Conservation (phyloP, 1,139 yeast genomes). For the Yamadazyma triangularis region DNA sequence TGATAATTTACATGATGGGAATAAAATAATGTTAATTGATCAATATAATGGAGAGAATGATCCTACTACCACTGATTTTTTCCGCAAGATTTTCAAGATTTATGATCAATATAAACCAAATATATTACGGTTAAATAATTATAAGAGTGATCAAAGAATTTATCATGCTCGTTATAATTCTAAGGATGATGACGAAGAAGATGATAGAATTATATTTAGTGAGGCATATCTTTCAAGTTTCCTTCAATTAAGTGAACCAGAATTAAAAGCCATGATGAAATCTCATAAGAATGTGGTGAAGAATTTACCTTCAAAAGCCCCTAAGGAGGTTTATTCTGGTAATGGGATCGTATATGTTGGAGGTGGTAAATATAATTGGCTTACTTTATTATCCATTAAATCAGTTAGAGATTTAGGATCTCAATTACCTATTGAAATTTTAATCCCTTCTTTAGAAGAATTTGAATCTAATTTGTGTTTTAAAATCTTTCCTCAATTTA, state of each 20-base stretch:
- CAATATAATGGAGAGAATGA: conserved; percentile 5
- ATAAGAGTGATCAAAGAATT: conserved; percentile 35
- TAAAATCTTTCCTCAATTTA: conserved; percentile 56
- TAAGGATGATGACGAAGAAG: conserved; percentile 17
- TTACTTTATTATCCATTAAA: conserved; percentile 61
- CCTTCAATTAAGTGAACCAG: conserved; percentile 46
- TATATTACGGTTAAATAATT: conserved; percentile 27
- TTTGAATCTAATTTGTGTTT: conserved; percentile 68
- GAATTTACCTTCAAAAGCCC: conserved; percentile 40
- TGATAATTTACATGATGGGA: conserved; percentile 4
- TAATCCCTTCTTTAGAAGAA: conserved; percentile 66
- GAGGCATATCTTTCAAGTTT: conserved; percentile 51
- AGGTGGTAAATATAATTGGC: conserved; percentile 64
- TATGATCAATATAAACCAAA: conserved; percentile 36
- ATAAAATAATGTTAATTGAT: conserved; percentile 7
- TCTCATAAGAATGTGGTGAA: conserved; percentile 54
- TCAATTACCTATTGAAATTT: conserved; percentile 68
- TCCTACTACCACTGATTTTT: conserved; percentile 17
- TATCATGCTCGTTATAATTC: conserved; percentile 49
- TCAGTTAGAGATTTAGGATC: conserved; percentile 62
- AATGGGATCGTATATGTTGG: conserved; percentile 64
- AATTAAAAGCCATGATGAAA: conserved; percentile 31
- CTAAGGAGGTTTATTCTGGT: conserved; percentile 52
- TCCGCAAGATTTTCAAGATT: conserved; percentile 29
- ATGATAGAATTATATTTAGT: conserved; percentile 22